Percentiles rank a stretch among this genome's conserved stretches.
These are phyloP conservation scores for Xylaria scruposa DNA, from an alignment of 495 filamentous ascomycete species.

Conservation along the genomic window DNA sequence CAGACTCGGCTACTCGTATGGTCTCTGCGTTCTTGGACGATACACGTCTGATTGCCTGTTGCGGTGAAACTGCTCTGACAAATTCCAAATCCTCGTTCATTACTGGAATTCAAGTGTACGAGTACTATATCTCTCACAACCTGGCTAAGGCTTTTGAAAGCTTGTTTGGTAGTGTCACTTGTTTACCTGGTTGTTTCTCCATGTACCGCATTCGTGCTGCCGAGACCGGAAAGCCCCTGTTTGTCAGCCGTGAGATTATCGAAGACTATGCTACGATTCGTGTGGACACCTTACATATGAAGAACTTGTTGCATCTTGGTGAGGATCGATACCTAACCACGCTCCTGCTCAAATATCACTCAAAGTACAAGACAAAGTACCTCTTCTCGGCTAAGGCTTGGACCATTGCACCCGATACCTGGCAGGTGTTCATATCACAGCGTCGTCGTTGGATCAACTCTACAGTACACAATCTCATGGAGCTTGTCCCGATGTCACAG, in stretches of 20 bases:
- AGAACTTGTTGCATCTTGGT: conserved; percentile 93
- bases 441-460: conserved; percentile 99
- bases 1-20: conserved; percentile 91
- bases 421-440: conserved; percentile 94
- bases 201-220: conserved; percentile 98
- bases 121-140: conserved; percentile 99
- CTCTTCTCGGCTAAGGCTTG: conserved; percentile 90
- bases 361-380: conserved; percentile 97
- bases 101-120: conserved; percentile 99
- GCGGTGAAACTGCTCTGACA: conserved; percentile 90
- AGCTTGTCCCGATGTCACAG: conserved; percentile 90
- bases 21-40: conserved; percentile 91
- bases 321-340: conserved; percentile 98
- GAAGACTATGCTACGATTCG: conserved; percentile 88
- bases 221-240: conserved; percentile 92
- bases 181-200: conserved; percentile 95
- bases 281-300: conserved; percentile 98
- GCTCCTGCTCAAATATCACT: conserved; percentile 88
- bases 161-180: conserved; percentile 96
- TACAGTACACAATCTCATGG: conserved; percentile 96
- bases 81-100: conserved; percentile 92
- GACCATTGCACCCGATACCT: conserved; percentile 95
- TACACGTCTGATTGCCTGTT: conserved; percentile 88
- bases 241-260: conserved; percentile 90
- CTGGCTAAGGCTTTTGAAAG: conserved; percentile 98